Base-by-base conservation (phyloP, 208 protist species). In the Porcisia deanei region DNA sequence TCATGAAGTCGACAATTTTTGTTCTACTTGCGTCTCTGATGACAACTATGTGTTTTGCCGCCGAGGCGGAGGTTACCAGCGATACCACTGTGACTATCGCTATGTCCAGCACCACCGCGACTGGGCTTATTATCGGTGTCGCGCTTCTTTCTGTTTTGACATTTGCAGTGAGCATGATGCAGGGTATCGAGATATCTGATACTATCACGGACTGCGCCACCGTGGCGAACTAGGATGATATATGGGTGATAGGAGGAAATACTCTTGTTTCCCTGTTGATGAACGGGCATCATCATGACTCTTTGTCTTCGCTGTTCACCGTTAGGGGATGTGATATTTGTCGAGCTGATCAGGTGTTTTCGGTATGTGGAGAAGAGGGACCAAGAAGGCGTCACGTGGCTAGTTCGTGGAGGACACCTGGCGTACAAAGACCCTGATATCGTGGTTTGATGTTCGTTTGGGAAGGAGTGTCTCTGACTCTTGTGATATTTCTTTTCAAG, bases 151-250 rank as follows among this genome's bases (percentile, higher is more conserved):
- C 71, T 47, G 84, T 97, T 49, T 73, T 97, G 43, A 76, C 75
- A 18, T 95, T 95, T 77, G 78, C 87, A 0, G 77, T 95, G 25
- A 76, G 75, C 49, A 95, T 97, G 89, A 77, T 97, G 79, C 83
- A 89, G 45, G 85, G 88, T 30, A 94, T 97, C 73, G 75, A 88
- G 71, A 92, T 94, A 55, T 90, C 91, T 67, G 90, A 94, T 58
- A 77, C 77, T 12, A 82, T 82, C 49, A 82, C 77, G 8, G 77
- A 82, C 10, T 57, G 72, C 20, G 72, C 77, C 3, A 77, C 67
- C 37, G 77, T 77, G 57, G 61, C 16, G 20, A 82, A 55, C 67
- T 82, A 60, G 54, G 41, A 43, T 9, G 20, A 57, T 22, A 57
- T 7, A 37, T 30, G 30, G 30, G 37, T 1, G 25, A 8, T 14